Evolutionary conservation across 805 yeast genomes (phyloP).

Genomic region (Kurtzmaniella fragi): DNA sequence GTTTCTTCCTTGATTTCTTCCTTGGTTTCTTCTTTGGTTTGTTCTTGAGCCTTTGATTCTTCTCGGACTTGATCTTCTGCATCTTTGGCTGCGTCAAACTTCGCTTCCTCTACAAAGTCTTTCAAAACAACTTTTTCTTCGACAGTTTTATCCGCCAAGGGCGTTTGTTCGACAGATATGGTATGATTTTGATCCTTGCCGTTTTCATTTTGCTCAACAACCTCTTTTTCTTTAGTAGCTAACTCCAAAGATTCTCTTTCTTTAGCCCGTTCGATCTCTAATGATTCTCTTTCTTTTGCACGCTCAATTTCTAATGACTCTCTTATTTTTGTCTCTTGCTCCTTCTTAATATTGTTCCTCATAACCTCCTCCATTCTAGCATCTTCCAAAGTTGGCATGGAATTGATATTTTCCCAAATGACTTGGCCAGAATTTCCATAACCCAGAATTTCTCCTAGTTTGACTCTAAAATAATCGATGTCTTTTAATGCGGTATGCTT

Average conservation of each 20-base stretch:
- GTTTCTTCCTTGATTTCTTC: not conserved
- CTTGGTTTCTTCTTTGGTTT: not conserved
- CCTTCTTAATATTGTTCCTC: constrained; percentile 30
- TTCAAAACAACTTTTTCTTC: constrained; percentile 1
- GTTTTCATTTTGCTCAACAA: not conserved
- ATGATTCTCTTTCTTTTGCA: not conserved
- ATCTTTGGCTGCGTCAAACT: not conserved
- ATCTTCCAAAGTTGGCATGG: constrained; percentile 47
- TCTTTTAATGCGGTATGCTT: constrained; percentile 55
- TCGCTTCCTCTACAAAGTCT: constrained; percentile 1
- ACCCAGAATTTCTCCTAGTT: constrained; percentile 52
- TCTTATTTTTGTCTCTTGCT: not conserved
- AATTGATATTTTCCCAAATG: constrained; percentile 56
- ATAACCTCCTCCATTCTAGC: constrained; percentile 41
- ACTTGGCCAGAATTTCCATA: constrained; percentile 59
- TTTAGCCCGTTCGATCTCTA: not conserved
- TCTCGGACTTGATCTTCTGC: not conserved
- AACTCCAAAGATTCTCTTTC: not conserved
- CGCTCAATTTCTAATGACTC: not conserved
- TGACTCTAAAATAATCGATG: constrained; percentile 59
- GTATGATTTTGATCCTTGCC: not conserved
- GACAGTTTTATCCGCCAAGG: not conserved
- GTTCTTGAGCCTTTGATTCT: constrained; percentile 2
- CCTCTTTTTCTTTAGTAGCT: not conserved
- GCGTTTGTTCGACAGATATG: not conserved